A percentile compares a stretch with the other conserved stretches of the same genome.
Evolutionary conservation across 2,329 filamentous ascomycete genomes (phyloP).

Genomic region (Penicillium sumatraense): DNA sequence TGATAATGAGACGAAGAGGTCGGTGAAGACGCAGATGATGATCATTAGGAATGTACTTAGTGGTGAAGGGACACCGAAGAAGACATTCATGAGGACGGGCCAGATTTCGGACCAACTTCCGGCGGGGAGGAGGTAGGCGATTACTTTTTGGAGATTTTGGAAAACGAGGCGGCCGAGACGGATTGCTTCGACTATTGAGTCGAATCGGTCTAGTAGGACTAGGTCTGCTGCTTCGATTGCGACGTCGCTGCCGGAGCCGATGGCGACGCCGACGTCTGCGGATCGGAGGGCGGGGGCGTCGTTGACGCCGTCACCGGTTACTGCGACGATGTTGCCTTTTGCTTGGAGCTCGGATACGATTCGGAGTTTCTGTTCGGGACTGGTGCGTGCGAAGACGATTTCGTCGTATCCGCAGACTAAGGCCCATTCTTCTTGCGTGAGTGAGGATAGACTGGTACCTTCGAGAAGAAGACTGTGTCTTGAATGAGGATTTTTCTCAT

Average conservation of each 20-base stretch:
- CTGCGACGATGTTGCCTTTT: slow-evolving; percentile 46
- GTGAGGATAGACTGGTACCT: slow-evolving; percentile 67
- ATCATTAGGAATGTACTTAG: slow-evolving; percentile 62
- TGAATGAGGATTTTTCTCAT: slow-evolving; percentile 26
- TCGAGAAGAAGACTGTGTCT: slow-evolving; percentile 65
- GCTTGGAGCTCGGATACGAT: slow-evolving; percentile 48
- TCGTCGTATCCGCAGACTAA: slow-evolving; percentile 62
- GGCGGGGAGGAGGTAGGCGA: slow-evolving; percentile 54
- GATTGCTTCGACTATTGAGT: slow-evolving; percentile 39
- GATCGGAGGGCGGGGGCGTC: slow-evolving; percentile 40
- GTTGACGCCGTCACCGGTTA: slow-evolving; percentile 45
- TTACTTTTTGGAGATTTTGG: slow-evolving; percentile 44
- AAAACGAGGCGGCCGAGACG: slow-evolving; percentile 40
- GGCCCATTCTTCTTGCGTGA: slow-evolving; percentile 72
- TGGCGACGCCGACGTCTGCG: slow-evolving; percentile 40
- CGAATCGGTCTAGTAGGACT: slow-evolving; percentile 41
- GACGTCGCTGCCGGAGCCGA: slow-evolving; percentile 46
- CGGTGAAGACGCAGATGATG: slow-evolving; percentile 62
- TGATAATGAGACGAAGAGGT: slow-evolving; percentile 56
- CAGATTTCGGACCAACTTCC: slow-evolving; percentile 63
- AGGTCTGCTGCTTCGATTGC: slow-evolving; percentile 47
- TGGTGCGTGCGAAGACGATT: slow-evolving; percentile 51
- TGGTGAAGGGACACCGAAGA: slow-evolving; percentile 58
- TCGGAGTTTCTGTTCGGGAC: slow-evolving; percentile 49
- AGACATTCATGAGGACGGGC: slow-evolving; percentile 62